Conservation (phyloP, 2,329 filamentous ascomycete genomes). For the Chrysoporthe deuterocubensis region DNA sequence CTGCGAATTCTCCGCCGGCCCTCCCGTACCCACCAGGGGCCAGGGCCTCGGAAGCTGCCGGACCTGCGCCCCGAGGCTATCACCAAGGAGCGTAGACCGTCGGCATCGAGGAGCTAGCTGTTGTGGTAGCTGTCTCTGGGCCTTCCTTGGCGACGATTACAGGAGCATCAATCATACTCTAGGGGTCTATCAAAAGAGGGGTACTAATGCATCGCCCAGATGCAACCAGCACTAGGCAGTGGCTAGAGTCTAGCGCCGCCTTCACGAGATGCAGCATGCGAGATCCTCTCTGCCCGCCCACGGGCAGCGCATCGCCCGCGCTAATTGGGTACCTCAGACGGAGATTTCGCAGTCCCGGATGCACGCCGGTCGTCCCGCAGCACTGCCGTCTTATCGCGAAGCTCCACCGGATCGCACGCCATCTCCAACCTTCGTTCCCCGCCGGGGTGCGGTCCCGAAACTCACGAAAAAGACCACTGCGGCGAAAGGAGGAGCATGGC, state of each 20-base stretch:
- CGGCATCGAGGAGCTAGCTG: no score
- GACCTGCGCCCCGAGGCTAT: neutral
- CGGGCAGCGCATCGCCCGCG: neutral
- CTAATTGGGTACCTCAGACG: conserved; percentile 1
- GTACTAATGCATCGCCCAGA: neutral
- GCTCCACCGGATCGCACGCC: neutral
- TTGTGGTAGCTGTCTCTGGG: neutral
- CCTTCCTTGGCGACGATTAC: neutral
- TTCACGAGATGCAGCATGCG: conserved; percentile 4
- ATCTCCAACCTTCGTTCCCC: neutral
- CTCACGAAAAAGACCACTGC: neutral
- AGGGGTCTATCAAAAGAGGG: no score
- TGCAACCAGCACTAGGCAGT: neutral
- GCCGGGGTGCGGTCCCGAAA: conserved; percentile 1
- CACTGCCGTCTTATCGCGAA: conserved; percentile 16
- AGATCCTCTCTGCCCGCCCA: conserved; percentile 9
- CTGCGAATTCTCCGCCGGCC: neutral
- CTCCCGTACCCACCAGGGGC: neutral
- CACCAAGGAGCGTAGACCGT: neutral
- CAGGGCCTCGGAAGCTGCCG: conserved; percentile 1
- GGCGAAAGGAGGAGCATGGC: neutral
- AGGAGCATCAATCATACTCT: neutral
- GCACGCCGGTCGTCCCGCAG: conserved; percentile 1
- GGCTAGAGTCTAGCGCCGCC: neutral
- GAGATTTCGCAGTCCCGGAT: neutral